Percentiles rank a stretch among this genome's conserved stretches.
These are phyloP conservation scores for Nelumbo lutea DNA, from an alignment of 164 flowering plant genomes.

Conservation along the genomic window DNA sequence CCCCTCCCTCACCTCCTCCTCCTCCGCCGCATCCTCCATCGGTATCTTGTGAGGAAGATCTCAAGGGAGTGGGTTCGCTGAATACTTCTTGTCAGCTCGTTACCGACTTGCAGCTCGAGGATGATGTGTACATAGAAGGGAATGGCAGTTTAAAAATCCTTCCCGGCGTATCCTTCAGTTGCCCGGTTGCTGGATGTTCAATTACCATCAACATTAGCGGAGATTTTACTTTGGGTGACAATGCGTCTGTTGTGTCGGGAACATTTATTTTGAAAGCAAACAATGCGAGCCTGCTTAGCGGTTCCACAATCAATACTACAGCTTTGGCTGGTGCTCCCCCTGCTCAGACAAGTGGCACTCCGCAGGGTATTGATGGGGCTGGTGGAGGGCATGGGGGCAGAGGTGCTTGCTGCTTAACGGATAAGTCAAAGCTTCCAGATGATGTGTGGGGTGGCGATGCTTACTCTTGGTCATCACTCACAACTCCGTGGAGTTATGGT, in stretches of 20 bases:
- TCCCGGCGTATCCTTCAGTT: slow-evolving; percentile 46
- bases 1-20: slow-evolving; percentile 67
- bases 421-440: slow-evolving; percentile 52
- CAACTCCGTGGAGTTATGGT: slow-evolving; percentile 60
- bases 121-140: slow-evolving; percentile 57
- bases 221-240: slow-evolving; percentile 40
- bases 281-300: slow-evolving; percentile 36
- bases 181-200: slow-evolving; percentile 48
- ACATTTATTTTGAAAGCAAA: slow-evolving; percentile 33
- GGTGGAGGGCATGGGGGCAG: slow-evolving; percentile 98
- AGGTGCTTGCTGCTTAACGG: slow-evolving; percentile 71
- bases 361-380: slow-evolving; percentile 54
- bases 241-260: slow-evolving; percentile 46
- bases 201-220: slow-evolving; percentile 49
- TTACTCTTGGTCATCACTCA: slow-evolving; percentile 59
- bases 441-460: slow-evolving; percentile 96
- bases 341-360: slow-evolving; percentile 70
- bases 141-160: slow-evolving; percentile 48
- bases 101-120: slow-evolving; percentile 31
- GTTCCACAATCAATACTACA: slow-evolving; percentile 55
- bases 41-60: slow-evolving; percentile 47
- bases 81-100: slow-evolving; percentile 48
- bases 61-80: slow-evolving; percentile 64
- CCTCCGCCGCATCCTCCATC: slow-evolving; percentile 47
- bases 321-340: slow-evolving; percentile 69